Evolutionary conservation across 1,139 yeast species (phyloP).

Genomic region (Debaryomyces udenii): DNA sequence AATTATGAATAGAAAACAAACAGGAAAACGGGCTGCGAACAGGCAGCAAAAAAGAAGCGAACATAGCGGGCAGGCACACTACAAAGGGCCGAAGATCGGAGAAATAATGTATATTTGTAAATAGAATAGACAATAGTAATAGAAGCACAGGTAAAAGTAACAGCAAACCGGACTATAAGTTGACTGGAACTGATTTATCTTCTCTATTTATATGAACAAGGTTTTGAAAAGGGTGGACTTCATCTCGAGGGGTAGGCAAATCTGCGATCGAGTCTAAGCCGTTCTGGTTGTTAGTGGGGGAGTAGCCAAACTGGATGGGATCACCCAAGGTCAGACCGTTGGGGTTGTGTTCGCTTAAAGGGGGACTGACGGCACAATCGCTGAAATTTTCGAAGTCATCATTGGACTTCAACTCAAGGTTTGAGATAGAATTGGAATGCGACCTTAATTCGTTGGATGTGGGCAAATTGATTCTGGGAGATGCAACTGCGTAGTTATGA

Average conservation of each 20-base stretch:
- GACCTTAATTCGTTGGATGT: slow-evolving; percentile 1
- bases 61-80: no score
- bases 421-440: slow-evolving; percentile 6
- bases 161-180: background rate
- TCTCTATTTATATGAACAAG: slow-evolving; percentile 1
- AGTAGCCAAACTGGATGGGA: slow-evolving; percentile 13
- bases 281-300: slow-evolving; percentile 7
- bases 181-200: background rate
- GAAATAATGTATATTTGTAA: background rate
- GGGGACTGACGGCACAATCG: slow-evolving; percentile 15
- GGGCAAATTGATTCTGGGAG: slow-evolving; percentile 22
- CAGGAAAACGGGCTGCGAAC: no score
- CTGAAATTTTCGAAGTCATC: slow-evolving; percentile 19
- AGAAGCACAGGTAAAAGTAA: background rate
- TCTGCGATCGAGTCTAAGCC: slow-evolving; percentile 26
- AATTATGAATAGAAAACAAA: background rate
- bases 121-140: background rate
- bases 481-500: slow-evolving; percentile 11
- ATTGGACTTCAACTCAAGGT: slow-evolving; percentile 9
- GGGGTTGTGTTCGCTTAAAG: slow-evolving; percentile 4
- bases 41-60: no score
- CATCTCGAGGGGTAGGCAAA: slow-evolving; percentile 28
- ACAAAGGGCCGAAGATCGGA: background rate
- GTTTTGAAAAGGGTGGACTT: slow-evolving; percentile 18
- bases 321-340: slow-evolving; percentile 13